A percentile compares a stretch with the other conserved stretches of the same genome.
These are phyloP conservation scores for Aspergillus homomorphus DNA, from an alignment of 495 filamentous ascomycete species.

Conservation along the genomic window DNA sequence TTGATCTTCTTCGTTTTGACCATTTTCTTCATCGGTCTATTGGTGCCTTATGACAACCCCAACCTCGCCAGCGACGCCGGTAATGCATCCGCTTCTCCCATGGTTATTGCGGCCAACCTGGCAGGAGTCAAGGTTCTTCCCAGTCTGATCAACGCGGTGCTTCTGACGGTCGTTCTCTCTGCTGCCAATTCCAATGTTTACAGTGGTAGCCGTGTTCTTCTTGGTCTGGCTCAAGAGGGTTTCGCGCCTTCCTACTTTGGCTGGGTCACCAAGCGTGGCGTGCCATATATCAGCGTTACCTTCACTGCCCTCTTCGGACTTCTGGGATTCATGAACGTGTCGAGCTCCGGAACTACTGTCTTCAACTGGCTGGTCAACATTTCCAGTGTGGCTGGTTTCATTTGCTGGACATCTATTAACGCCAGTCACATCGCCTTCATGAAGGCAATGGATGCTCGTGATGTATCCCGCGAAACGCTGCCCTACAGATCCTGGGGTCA, in stretches of 20 bases:
- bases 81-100: constrained; percentile 60
- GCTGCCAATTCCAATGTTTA: constrained; percentile 76
- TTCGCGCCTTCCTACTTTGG: constrained; percentile 54
- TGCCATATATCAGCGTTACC: constrained; percentile 41
- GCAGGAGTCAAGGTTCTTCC: constrained; percentile 62
- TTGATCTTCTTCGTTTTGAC: constrained; percentile 65
- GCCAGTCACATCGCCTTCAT: constrained; percentile 55
- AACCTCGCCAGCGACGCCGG: constrained; percentile 33
- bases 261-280: constrained; percentile 38
- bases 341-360: constrained; percentile 37
- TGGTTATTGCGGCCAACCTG: constrained; percentile 57
- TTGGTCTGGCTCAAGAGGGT: constrained; percentile 54
- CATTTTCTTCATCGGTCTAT: constrained; percentile 67
- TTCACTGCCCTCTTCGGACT: constrained; percentile 44
- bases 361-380: constrained; percentile 58
- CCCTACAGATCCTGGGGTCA: constrained; percentile 52
- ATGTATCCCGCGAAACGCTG: constrained; percentile 45
- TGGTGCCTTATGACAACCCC: constrained; percentile 50
- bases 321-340: constrained; percentile 40
- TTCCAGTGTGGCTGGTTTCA: constrained; percentile 55
- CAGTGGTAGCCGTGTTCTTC: constrained; percentile 60
- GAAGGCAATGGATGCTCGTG: constrained; percentile 48
- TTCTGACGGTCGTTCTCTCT: constrained; percentile 63
- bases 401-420: constrained; percentile 55
- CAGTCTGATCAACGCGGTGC: constrained; percentile 70